Evolutionary conservation across 2,329 filamentous ascomycete genomes (phyloP).

Genomic region (Lecanicillium sp.): DNA sequence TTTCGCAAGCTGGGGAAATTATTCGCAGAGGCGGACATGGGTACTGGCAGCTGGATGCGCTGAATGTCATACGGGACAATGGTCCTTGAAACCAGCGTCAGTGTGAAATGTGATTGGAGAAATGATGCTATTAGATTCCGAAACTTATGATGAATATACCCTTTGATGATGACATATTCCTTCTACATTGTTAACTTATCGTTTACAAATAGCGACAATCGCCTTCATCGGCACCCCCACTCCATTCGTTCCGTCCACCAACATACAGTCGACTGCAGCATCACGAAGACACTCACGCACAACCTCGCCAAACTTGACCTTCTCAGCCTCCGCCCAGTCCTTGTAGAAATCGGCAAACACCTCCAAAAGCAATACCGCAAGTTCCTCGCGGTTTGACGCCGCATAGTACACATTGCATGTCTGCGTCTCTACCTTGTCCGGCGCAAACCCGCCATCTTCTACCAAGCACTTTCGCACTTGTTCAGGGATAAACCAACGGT

Average conservation of each 20-base stretch:
- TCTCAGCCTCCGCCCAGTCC: conserved; percentile 8
- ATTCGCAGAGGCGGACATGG: conserved; percentile 15
- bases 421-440: conserved; percentile 3
- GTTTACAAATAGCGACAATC: conserved; percentile 8
- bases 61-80: conserved; percentile 6
- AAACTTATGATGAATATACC: background rate
- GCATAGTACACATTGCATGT: conserved; percentile 6
- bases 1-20: conserved; percentile 25
- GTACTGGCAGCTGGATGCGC: conserved; percentile 9
- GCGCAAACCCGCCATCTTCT: conserved; percentile 6
- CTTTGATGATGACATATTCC: too few species aligned
- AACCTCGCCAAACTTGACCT: background rate
- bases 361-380: background rate
- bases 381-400: conserved; percentile 1
- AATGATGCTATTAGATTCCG: too few species aligned
- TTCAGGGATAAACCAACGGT: conserved; percentile 7
- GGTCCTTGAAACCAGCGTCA: conserved; percentile 1
- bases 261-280: background rate
- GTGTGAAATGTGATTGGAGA: too few species aligned
- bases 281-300: background rate
- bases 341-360: conserved; percentile 3
- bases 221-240: conserved; percentile 9
- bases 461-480: conserved; percentile 4
- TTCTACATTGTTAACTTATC: too few species aligned
- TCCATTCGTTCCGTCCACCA: conserved; percentile 1